A percentile compares a stretch with the other conserved stretches of the same genome.
phyloP scores from a whole-genome alignment of 768 basidiomycete species.

The Rhizopogon roseolus region DNA sequence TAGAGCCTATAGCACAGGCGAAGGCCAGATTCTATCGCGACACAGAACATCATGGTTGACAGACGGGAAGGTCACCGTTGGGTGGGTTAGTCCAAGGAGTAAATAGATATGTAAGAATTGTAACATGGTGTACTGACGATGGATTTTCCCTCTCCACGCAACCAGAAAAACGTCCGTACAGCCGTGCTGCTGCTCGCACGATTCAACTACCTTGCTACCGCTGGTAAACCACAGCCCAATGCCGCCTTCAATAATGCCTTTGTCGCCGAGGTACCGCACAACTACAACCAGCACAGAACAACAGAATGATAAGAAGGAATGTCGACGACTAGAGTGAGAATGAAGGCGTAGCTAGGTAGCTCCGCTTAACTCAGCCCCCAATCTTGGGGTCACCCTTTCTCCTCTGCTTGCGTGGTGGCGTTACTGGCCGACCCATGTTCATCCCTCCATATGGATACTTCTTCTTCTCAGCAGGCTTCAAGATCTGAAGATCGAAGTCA shows the following conservation, averaged over 20 bases:
- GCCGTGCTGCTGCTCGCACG: slow-evolving; percentile 9
- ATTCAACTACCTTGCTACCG: slow-evolving; percentile 6
- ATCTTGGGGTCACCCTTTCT: slow-evolving; percentile 82
- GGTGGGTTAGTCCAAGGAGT: slow-evolving; percentile 22
- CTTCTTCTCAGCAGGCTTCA: slow-evolving; percentile 99
- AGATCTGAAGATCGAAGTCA: slow-evolving; percentile 52
- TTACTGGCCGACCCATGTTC: slow-evolving; percentile 85
- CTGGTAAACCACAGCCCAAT: not conserved
- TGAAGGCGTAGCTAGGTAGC: slow-evolving; percentile 17
- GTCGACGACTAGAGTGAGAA: slow-evolving; percentile 24
- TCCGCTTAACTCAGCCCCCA: slow-evolving; percentile 28
- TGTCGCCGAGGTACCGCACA: slow-evolving; percentile 2
- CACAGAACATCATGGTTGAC: not conserved
- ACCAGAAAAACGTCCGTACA: slow-evolving; percentile 19
- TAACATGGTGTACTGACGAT: slow-evolving; percentile 8
- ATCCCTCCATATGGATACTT: slow-evolving; percentile 88
- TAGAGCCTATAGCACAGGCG: slow-evolving; percentile 4
- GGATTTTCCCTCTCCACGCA: slow-evolving; percentile 17
- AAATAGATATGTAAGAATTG: slow-evolving; percentile 28
- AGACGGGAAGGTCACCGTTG: slow-evolving; percentile 12
- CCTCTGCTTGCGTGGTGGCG: slow-evolving; percentile 96
- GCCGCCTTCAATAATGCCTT: not conserved
- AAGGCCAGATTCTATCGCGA: not conserved
- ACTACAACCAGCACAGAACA: slow-evolving; percentile 13
- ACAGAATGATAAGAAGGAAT: slow-evolving; percentile 19